A percentile compares a stretch with the other conserved stretches of the same genome.
phyloP scores from a whole-genome alignment of 164 flowering plant genomes.

The Vitis amurensis region DNA sequence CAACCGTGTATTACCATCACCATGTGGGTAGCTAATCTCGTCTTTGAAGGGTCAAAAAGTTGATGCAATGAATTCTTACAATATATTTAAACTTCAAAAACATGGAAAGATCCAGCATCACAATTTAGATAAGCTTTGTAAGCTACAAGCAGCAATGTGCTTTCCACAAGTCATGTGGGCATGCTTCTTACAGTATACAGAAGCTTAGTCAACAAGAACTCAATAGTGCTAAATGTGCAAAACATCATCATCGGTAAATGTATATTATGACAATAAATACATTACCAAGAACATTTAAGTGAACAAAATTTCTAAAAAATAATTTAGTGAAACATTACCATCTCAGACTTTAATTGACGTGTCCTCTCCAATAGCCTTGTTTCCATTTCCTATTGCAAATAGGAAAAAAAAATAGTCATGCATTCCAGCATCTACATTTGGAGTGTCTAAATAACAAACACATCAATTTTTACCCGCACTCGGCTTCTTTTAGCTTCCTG shows the following conservation, averaged over 20 bases:
- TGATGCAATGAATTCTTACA: background rate
- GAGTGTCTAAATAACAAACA: background rate
- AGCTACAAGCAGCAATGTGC: background rate
- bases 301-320: background rate
- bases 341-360: conserved; percentile 59
- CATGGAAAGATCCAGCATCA: background rate
- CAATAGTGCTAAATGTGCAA: background rate
- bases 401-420: background rate
- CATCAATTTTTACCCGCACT: conserved; percentile 56
- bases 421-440: background rate
- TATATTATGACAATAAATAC: background rate
- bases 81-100: background rate
- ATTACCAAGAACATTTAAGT: too few relatives aligned
- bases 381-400: conserved; percentile 75
- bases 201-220: background rate
- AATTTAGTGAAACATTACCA: conserved; percentile 46
- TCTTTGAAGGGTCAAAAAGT: background rate
- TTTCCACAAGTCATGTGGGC: background rate
- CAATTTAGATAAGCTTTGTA: background rate
- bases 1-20: background rate
- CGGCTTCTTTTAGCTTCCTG: conserved; percentile 84
- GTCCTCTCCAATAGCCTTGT: conserved; percentile 71
- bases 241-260: background rate
- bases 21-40: background rate
- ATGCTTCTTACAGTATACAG: background rate